phyloP scores from a whole-genome alignment of 2,329 filamentous ascomycete species.

The Blastomyces silverae region DNA sequence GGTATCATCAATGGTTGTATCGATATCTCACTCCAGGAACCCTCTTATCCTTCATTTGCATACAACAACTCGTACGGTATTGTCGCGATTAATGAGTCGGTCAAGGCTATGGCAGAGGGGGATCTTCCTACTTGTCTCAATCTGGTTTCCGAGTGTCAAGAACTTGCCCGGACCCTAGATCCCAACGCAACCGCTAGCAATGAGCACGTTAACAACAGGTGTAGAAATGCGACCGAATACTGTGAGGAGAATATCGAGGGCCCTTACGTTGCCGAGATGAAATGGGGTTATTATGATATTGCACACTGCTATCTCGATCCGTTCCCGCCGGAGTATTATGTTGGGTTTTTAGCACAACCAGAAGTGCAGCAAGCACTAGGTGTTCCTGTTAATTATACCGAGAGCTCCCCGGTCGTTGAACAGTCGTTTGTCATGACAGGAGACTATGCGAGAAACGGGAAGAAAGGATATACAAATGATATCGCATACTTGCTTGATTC shows the following conservation, averaged over 20 bases:
- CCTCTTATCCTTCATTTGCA: slow-evolving; percentile 38
- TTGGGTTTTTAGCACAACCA: slow-evolving; percentile 57
- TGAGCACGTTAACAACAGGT: slow-evolving; percentile 40
- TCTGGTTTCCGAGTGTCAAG: slow-evolving; percentile 38
- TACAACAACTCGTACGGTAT: slow-evolving; percentile 31
- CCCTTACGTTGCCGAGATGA: slow-evolving; percentile 36
- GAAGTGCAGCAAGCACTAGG: slow-evolving; percentile 55
- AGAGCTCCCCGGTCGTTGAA: slow-evolving; percentile 43
- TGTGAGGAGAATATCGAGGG: slow-evolving; percentile 40
- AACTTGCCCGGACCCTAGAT: slow-evolving; percentile 44
- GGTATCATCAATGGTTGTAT: slow-evolving; percentile 57
- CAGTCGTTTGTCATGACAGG: slow-evolving; percentile 46
- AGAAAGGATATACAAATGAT: slow-evolving; percentile 15
- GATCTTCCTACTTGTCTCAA: too few species aligned
- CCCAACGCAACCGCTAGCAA: slow-evolving; percentile 45
- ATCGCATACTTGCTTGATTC: slow-evolving; percentile 49
- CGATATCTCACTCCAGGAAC: slow-evolving; percentile 54
- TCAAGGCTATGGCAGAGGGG: too few species aligned
- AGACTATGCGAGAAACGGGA: slow-evolving; percentile 49
- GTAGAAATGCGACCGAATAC: slow-evolving; percentile 40
- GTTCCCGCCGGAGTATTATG: slow-evolving; percentile 46
- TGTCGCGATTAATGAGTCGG: too few species aligned
- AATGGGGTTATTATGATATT: slow-evolving; percentile 52
- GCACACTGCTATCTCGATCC: slow-evolving; percentile 46
- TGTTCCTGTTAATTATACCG: slow-evolving; percentile 50